phyloP scores from a whole-genome alignment of 495 filamentous ascomycete genomes.

The Oleoguttula mirabilis region DNA sequence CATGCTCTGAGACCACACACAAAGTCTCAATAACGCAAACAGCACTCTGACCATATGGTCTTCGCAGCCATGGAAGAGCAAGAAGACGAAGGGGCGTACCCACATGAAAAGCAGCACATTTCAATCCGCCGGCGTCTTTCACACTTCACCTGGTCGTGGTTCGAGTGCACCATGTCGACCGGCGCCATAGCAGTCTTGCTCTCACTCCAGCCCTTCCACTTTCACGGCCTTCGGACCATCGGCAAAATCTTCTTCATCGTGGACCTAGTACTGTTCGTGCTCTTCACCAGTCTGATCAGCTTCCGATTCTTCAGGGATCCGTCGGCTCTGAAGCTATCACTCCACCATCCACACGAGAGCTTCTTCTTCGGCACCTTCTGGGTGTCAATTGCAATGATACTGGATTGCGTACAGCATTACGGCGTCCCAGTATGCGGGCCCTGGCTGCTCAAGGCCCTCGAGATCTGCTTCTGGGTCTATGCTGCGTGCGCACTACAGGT shows the following conservation, averaged over 20 bases:
- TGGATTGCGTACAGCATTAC: slow-evolving; percentile 13
- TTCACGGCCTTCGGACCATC: slow-evolving; percentile 23
- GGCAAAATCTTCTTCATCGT: slow-evolving; percentile 30
- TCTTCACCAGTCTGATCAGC: slow-evolving; percentile 39
- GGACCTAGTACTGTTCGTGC: slow-evolving; percentile 43
- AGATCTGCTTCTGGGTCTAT: slow-evolving; percentile 41
- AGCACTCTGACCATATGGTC: no score
- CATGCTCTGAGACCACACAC: no score
- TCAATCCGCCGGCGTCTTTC: no score
- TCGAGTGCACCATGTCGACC: slow-evolving; percentile 21
- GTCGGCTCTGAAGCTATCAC: background rate
- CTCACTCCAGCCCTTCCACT: slow-evolving; percentile 10
- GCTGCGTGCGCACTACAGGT: slow-evolving; percentile 30
- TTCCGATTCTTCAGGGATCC: slow-evolving; percentile 21
- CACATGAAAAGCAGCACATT: no score
- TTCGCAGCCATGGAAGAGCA: no score
- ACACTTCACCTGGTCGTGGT: slow-evolving; percentile 10
- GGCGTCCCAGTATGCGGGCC: slow-evolving; percentile 17
- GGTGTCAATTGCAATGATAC: slow-evolving; percentile 7
- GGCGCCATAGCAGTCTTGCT: slow-evolving; percentile 16
- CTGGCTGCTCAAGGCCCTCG: slow-evolving; percentile 32
- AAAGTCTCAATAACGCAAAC: no score
- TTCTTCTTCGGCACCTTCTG: slow-evolving; percentile 11
- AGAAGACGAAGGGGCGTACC: no score
- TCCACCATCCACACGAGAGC: slow-evolving; percentile 18